phyloP scores from a whole-genome alignment of 2,329 filamentous ascomycete genomes.

The Fusarium lyarnte region DNA sequence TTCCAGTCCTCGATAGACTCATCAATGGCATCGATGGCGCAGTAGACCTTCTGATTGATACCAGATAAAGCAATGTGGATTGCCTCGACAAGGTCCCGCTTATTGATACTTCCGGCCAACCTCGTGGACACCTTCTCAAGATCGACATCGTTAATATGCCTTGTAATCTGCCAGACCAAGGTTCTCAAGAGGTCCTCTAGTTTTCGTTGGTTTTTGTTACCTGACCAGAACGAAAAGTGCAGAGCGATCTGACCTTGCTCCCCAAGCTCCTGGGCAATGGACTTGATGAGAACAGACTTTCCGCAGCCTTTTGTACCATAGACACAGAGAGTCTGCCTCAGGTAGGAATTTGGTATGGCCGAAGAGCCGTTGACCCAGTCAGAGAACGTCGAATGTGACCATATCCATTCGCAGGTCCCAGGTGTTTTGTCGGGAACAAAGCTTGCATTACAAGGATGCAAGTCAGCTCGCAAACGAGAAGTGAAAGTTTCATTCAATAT shows the following conservation, averaged over 20 bases:
- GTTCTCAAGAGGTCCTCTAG: not conserved
- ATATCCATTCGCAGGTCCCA: not conserved
- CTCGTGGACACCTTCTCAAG: not conserved
- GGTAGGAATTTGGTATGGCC: rapidly evolving
- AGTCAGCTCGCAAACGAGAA: not conserved
- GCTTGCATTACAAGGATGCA: not conserved
- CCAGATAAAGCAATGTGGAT: not conserved
- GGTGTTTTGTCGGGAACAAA: not conserved
- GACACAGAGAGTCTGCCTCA: rapidly evolving
- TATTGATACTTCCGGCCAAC: not conserved
- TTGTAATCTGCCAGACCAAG: rapidly evolving
- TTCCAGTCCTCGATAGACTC: not conserved
- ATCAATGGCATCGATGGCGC: not conserved
- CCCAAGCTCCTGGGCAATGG: not conserved
- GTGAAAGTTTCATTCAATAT: rapidly evolving
- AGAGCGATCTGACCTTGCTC: not conserved
- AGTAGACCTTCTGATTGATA: not conserved
- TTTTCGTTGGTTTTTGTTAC: not conserved
- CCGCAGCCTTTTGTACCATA: rapidly evolving
- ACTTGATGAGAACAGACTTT: not conserved
- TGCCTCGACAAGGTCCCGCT: not conserved
- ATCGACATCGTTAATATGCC: rapidly evolving
- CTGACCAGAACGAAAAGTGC: not conserved
- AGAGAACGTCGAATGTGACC: not conserved
- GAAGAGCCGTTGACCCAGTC: rapidly evolving